These are phyloP conservation scores for Penicillium odoratum DNA, from an alignment of 495 filamentous ascomycete species.

Conservation along the genomic window DNA sequence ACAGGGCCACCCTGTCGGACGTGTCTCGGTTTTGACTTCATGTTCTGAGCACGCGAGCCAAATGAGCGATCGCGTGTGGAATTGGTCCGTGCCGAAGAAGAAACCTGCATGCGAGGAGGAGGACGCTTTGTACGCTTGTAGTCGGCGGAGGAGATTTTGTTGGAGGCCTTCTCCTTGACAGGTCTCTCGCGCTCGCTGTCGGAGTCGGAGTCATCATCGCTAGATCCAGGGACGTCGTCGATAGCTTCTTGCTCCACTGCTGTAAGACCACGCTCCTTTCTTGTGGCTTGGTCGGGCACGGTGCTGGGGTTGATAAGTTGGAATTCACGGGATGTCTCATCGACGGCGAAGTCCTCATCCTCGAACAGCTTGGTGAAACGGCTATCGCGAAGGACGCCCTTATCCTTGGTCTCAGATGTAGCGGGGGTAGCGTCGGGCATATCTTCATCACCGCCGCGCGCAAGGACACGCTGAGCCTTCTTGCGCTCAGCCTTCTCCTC, in stretches of 20 bases:
- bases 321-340: conserved; percentile 88
- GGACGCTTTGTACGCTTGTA: conserved; percentile 52
- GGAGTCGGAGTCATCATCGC: conserved; percentile 47
- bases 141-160: conserved; percentile 61
- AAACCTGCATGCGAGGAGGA: conserved; percentile 58
- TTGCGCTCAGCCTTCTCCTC: conserved; percentile 79
- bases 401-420: conserved; percentile 33
- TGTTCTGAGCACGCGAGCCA: conserved; percentile 62
- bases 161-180: conserved; percentile 33
- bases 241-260: conserved; percentile 67
- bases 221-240: conserved; percentile 47
- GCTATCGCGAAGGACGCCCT: conserved; percentile 69
- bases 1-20: conserved; percentile 56
- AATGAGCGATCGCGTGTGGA: conserved; percentile 61
- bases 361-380: conserved; percentile 91
- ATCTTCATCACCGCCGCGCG: conserved; percentile 55
- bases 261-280: conserved; percentile 58
- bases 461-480: conserved; percentile 56
- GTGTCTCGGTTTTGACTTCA: conserved; percentile 49
- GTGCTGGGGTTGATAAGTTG: conserved; percentile 83
- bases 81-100: conserved; percentile 47
- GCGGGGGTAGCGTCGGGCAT: conserved; percentile 37
- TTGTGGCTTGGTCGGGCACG: conserved; percentile 27
- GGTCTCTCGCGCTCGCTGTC: conserved; percentile 36
- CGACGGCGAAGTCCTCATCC: conserved; percentile 87